These are phyloP conservation scores for Ustilago tritici DNA, from an alignment of 1,284 basidiomycete species.

Conservation along the genomic window DNA sequence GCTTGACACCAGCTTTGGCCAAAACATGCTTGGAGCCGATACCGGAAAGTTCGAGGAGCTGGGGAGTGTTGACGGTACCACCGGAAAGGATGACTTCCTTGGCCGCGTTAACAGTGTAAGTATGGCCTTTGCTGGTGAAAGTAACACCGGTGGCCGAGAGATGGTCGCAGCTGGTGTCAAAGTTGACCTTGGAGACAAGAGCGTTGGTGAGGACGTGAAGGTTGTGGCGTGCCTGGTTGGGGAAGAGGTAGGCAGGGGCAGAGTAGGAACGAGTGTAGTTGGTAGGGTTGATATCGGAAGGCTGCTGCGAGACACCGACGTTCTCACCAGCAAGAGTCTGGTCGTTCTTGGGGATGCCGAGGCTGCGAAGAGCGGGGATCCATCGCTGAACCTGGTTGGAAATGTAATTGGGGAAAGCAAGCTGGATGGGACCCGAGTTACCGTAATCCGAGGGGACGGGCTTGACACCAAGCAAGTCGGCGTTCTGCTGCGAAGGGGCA, in stretches of 20 bases:
- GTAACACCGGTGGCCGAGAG: conserved; percentile 52
- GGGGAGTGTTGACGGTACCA: conserved; percentile 68
- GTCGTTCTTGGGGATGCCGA: conserved; percentile 54
- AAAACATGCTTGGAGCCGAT: conserved; percentile 72
- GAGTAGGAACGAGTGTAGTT: conserved; percentile 66
- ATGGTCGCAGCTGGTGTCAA: conserved; percentile 21
- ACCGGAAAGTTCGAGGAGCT: conserved; percentile 73
- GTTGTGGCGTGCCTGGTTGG: conserved; percentile 56
- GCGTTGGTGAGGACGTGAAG: conserved; percentile 59
- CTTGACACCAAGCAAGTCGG: conserved; percentile 50
- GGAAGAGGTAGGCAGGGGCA: conserved; percentile 61
- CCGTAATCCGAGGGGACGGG: conserved; percentile 64
- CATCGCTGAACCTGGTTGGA: conserved; percentile 54
- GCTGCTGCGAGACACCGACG: conserved; percentile 61
- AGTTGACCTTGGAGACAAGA: conserved; percentile 58
- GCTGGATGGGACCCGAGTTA: conserved; percentile 58
- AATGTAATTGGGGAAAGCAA: conserved; percentile 63
- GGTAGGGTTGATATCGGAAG: conserved; percentile 60
- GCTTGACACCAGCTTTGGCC: conserved; percentile 66
- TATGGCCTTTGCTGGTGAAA: conserved; percentile 47
- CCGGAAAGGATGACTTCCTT: conserved; percentile 63
- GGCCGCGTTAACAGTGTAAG: conserved; percentile 52
- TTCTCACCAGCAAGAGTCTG: conserved; percentile 61
- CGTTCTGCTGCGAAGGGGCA: conserved; percentile 56
- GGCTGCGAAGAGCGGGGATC: conserved; percentile 48